phyloP scores from a whole-genome alignment of 1,284 basidiomycete species.

The Cystobasidiaceae sp. region DNA sequence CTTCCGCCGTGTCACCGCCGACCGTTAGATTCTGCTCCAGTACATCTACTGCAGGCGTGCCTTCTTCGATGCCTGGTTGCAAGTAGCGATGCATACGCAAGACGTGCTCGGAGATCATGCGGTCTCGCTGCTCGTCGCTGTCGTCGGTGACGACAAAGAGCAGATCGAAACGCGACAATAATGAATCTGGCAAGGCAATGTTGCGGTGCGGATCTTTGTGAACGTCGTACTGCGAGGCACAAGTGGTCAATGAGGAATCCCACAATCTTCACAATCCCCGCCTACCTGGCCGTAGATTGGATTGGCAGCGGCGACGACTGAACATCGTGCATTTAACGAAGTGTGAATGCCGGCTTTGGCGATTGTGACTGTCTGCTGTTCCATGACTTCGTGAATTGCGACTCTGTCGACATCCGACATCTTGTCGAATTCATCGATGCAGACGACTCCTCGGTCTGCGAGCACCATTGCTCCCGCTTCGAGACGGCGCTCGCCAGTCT shows the following conservation, averaged over 20 bases:
- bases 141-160: slow-evolving; percentile 98
- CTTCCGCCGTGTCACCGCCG: slow-evolving; percentile 59
- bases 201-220: slow-evolving; percentile 99
- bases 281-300: slow-evolving; percentile 86
- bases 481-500: slow-evolving; percentile 85
- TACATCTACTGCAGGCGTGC: slow-evolving; percentile 76
- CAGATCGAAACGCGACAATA: slow-evolving; percentile 97
- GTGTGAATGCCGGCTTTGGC: slow-evolving; percentile 99
- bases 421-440: slow-evolving; percentile 99
- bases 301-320: slow-evolving; percentile 96
- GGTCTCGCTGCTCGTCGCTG: slow-evolving; percentile 89
- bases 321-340: slow-evolving; percentile 93
- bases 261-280: slow-evolving; percentile 50
- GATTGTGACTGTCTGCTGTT: slow-evolving; percentile 94
- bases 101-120: slow-evolving; percentile 94
- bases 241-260: slow-evolving; percentile 7
- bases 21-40: slow-evolving; percentile 80
- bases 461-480: slow-evolving; percentile 99
- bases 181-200: slow-evolving; percentile 95
- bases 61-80: slow-evolving; percentile 92
- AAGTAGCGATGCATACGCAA: slow-evolving; percentile 95
- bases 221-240: slow-evolving; percentile 76
- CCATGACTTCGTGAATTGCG: slow-evolving; percentile 99
- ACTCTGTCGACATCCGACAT: slow-evolving; percentile 99
- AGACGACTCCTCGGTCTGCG: slow-evolving; percentile 97